Conservation (phyloP, 2,329 filamentous ascomycete genomes). For the Arthrobotrys sinensis region DNA sequence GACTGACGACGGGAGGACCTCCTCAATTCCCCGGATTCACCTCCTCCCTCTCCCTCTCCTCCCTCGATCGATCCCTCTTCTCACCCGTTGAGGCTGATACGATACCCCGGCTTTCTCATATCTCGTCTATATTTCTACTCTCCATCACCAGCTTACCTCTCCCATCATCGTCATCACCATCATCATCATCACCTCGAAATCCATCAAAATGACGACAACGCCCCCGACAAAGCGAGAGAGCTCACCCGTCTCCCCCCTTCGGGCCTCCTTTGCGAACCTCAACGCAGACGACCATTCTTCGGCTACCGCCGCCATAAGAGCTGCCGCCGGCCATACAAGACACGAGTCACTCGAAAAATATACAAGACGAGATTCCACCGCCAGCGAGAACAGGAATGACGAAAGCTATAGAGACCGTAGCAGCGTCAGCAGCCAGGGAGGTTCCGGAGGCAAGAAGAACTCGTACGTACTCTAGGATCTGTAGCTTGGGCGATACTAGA, state of each 20-base stretch:
- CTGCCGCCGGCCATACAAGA: conserved; percentile 58
- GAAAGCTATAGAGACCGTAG: conserved; percentile 57
- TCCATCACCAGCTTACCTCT: conserved; percentile 4
- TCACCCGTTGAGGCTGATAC: conserved; percentile 18
- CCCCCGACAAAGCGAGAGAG: conserved; percentile 57
- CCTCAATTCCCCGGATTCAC: conserved; percentile 43
- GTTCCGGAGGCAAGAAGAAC: conserved; percentile 58
- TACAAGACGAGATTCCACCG: conserved; percentile 50
- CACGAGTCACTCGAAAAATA: conserved; percentile 61
- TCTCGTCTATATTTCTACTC: conserved; percentile 1
- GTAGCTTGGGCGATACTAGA: not conserved
- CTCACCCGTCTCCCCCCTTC: conserved; percentile 60
- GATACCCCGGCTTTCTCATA: conserved; percentile 26
- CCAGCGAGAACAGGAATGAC: conserved; percentile 56
- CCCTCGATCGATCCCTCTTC: conserved; percentile 16
- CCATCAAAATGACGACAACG: conserved; percentile 56
- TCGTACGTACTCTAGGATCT: conserved; percentile 42
- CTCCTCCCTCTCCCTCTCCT: conserved; percentile 22
- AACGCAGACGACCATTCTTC: conserved; percentile 55
- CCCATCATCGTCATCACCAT: not conserved
- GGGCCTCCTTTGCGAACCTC: conserved; percentile 57
- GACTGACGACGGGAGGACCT: conserved; percentile 17
- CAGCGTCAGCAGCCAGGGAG: conserved; percentile 57
- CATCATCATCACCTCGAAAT: conserved; percentile 3
- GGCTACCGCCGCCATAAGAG: conserved; percentile 57